Evolutionary conservation across 306 rosid species (phyloP).

Genomic region (Potentilla sterilis): DNA sequence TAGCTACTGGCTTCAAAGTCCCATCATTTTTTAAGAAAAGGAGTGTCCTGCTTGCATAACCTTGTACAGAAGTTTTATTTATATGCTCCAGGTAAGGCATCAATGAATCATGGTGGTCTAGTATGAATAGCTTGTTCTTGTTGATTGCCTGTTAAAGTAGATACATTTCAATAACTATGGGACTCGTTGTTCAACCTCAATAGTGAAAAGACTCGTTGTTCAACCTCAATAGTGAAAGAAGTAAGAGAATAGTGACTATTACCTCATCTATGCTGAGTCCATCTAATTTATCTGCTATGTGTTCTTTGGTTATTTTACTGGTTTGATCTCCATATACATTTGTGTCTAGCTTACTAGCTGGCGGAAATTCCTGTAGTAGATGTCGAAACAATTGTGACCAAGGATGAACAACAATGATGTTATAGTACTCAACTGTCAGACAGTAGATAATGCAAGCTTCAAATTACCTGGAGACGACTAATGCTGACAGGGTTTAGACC

Average conservation of each 20-base stretch:
- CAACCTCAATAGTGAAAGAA: conserved; percentile 7
- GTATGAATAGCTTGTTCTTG: conserved; percentile 49
- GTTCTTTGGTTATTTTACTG: conserved; percentile 50
- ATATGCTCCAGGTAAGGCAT: conserved; percentile 66
- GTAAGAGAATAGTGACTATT: conserved; percentile 18
- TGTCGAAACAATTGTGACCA: conserved; percentile 7
- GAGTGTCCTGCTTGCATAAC: conserved; percentile 67
- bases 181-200: conserved; percentile 11
- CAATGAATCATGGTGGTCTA: conserved; percentile 74
- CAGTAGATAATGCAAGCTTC: conserved; percentile 6
- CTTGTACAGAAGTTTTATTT: conserved; percentile 46
- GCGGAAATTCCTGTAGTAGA: conserved; percentile 68
- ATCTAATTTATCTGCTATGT: conserved; percentile 47
- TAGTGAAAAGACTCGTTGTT: conserved; percentile 9
- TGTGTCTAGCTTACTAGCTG: conserved; percentile 58
- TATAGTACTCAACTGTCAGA: not conserved
- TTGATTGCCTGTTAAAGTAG: conserved; percentile 53
- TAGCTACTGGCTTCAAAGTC: conserved; percentile 72
- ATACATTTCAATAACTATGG: conserved; percentile 1
- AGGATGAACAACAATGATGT: not conserved
- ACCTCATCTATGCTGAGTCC: conserved; percentile 65
- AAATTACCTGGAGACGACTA: conserved; percentile 55
- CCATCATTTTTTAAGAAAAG: conserved; percentile 62
- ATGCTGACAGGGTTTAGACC: conserved; percentile 74
- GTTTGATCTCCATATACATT: conserved; percentile 60